These are phyloP conservation scores for Coleophoma crateriformis DNA, from an alignment of 2,329 filamentous ascomycete genomes.

Conservation along the genomic window DNA sequence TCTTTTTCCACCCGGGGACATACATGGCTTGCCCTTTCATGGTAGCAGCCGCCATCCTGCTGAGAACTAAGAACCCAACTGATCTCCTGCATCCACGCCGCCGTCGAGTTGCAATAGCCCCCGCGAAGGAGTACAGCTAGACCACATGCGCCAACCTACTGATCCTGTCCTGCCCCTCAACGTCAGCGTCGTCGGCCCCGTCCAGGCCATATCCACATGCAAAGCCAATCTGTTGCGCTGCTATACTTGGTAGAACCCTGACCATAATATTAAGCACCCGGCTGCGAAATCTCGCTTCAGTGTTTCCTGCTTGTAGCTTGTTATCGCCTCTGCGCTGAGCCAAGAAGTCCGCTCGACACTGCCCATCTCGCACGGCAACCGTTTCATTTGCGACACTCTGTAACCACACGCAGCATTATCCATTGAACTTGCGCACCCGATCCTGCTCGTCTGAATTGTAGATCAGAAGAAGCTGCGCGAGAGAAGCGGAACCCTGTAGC, in stretches of 20 bases:
- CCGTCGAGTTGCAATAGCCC: too few relatives aligned
- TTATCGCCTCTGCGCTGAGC: conserved; percentile 3
- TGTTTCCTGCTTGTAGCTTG: background rate
- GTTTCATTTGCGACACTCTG: conserved; percentile 11
- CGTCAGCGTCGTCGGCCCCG: too few relatives aligned
- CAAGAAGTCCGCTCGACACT: background rate
- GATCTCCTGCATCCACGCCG: too few relatives aligned
- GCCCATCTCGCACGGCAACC: conserved; percentile 15
- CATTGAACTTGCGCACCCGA: background rate
- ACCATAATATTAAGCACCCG: background rate
- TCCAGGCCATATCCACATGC: too few relatives aligned
- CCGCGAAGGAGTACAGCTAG: too few relatives aligned
- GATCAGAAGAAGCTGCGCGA: background rate
- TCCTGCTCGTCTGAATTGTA: background rate
- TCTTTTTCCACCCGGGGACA: too few relatives aligned
- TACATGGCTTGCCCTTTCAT: too few relatives aligned
- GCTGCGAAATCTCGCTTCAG: background rate
- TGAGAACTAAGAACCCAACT: too few relatives aligned
- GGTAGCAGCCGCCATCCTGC: too few relatives aligned
- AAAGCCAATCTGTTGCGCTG: too few relatives aligned
- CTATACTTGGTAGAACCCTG: conserved; percentile 3
- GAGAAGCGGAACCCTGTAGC: background rate
- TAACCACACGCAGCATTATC: background rate
- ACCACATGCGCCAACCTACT: too few relatives aligned
- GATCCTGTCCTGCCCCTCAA: too few relatives aligned